phyloP scores from a whole-genome alignment of 2,329 filamentous ascomycete genomes.

The Didymella keratinophila region DNA sequence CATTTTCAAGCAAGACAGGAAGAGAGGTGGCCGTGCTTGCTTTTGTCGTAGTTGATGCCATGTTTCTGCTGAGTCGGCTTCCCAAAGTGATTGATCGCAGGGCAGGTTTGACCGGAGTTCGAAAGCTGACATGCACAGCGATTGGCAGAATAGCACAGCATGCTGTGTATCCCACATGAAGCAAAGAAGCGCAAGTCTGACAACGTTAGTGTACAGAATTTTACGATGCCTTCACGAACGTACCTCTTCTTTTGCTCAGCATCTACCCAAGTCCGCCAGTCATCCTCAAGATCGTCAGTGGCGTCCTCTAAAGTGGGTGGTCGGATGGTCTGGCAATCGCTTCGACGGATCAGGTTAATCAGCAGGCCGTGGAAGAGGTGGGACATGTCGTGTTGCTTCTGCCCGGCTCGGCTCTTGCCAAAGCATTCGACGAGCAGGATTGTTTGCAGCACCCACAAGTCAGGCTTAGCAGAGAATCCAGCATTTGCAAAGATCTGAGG shows the following conservation, averaged over 20 bases:
- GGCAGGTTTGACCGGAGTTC: constrained; percentile 66
- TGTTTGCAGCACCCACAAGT: constrained; percentile 68
- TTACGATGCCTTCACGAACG: not conserved
- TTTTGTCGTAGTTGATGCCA: constrained; percentile 57
- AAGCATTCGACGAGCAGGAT: constrained; percentile 71
- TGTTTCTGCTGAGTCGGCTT: constrained; percentile 61
- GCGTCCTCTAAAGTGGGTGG: constrained; percentile 47
- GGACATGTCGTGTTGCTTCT: constrained; percentile 69
- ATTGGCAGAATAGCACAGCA: constrained; percentile 70
- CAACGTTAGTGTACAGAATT: not conserved
- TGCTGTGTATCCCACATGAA: constrained; percentile 74
- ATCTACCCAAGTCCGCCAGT: constrained; percentile 64
- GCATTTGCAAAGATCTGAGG: constrained; percentile 66
- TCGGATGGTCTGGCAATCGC: constrained; percentile 59
- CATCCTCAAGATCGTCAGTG: constrained; percentile 52
- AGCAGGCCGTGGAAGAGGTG: constrained; percentile 66
- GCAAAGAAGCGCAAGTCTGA: constrained; percentile 63
- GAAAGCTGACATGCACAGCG: constrained; percentile 71
- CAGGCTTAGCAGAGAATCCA: constrained; percentile 65
- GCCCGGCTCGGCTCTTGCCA: constrained; percentile 68
- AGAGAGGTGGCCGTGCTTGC: constrained; percentile 53
- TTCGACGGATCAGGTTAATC: constrained; percentile 63
- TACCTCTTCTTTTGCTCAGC: constrained; percentile 66
- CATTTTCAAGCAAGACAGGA: constrained; percentile 63
- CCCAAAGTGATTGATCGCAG: constrained; percentile 64